Evolutionary conservation across 352 stramenopile genomes (phyloP), one percentile per base, ranked within the genome.

Genomic region (Globisporangium lucens): DNA sequence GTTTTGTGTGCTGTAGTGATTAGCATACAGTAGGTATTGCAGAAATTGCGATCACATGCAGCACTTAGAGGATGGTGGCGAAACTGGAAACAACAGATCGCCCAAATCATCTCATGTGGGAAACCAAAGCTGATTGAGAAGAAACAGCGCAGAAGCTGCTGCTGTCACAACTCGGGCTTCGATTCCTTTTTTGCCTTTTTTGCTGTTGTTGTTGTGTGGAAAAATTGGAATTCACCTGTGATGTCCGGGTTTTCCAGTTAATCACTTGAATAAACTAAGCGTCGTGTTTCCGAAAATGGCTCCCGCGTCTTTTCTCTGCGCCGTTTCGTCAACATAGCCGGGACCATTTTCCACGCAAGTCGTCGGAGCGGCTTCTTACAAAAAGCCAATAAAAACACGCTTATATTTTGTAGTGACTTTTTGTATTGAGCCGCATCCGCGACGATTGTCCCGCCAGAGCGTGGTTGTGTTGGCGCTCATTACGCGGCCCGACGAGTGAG

Each of bases 251-350:
- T 43, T 15, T 43, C 1, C 36, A n/a, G 15, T 49, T 33, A 5
- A 43, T 29, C 9, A 62, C 56, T 62, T 51, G 30, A 33, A 17
- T 47, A 47, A 41, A 51, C 33, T 49, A 62, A 51, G 35, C 56
- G 5, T 51, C 56, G 56, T 33, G 33, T 51, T 62, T 22, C 6
- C 35, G 13, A 62, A 62, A 51, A 12, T 49, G 56, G 20, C 33
- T n/a, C 15, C 4, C 8, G 15, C 13, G 41, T 15, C 17, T 49
- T 5, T 20, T 49, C 41, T 49, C 41, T 49, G 41, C 15, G 41
- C 41, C 12, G 3, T 1, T 43, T 20, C 3, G 17, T 46, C 17
- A 13, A 20, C 38, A 46, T 46, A 46, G 38, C 38, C 38, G 13
- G 38, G 6, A 13, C 38, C 12, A 46, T 6, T 46, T 46, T 46